phyloP scores from a whole-genome alignment of 495 filamentous ascomycete genomes.

The Podospora comata region DNA sequence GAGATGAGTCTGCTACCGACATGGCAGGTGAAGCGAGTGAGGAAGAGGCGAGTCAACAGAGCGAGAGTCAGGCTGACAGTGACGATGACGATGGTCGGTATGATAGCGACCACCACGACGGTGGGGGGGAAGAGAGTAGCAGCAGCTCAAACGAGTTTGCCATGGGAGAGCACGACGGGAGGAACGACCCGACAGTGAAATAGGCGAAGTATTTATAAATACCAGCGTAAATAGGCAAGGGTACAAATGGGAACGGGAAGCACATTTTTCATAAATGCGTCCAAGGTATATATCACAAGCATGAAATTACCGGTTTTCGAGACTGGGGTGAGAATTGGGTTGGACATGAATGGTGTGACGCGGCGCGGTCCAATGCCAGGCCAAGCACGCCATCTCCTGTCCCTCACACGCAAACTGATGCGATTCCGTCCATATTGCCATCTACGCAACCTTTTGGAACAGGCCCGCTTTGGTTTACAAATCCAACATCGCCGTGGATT shows the following conservation, averaged over 20 bases:
- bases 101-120: not conserved
- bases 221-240: not conserved
- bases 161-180: not conserved
- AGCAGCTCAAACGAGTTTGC: slow-evolving; percentile 1
- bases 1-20: not conserved
- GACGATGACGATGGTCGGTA: not conserved
- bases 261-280: not conserved
- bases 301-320: not conserved
- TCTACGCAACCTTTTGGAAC: too few relatives aligned
- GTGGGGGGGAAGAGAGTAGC: not conserved
- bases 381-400: slow-evolving; percentile 8
- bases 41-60: not conserved
- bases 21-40: not conserved
- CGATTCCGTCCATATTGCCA: not conserved
- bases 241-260: not conserved
- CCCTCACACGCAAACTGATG: slow-evolving; percentile 9
- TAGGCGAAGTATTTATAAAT: not conserved
- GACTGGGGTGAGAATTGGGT: not conserved
- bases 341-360: not conserved
- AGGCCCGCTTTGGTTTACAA: not conserved
- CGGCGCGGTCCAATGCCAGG: slow-evolving; percentile 3
- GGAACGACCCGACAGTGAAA: not conserved
- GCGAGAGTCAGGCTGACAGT: not conserved
- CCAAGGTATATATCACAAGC: not conserved
- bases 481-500: not conserved